Base-by-base conservation (phyloP, 805 yeast genomes). In the Saccharomyces eubayanus region DNA sequence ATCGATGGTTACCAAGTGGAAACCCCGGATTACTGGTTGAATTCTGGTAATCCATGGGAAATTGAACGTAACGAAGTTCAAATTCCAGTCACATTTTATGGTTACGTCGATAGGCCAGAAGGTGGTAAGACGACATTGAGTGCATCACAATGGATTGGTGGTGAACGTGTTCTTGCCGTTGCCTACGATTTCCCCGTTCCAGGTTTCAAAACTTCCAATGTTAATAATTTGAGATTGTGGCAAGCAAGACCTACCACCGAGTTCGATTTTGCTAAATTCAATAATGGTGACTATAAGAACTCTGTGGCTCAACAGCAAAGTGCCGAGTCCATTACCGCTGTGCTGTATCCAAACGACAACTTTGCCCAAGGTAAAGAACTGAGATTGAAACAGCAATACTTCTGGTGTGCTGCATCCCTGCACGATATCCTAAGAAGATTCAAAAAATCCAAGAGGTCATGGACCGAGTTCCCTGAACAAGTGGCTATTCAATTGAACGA, bases 371-470 rank as follows among this genome's bases (percentile, higher is more conserved):
- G 97, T 63, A 90, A 91, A 72, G 96, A 89, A 69, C 78, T 90
- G 66, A 82, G 97, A 68, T 80, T 90, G 71, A 91, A 91, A 72
- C 97, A 90, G 75, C 97, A 90, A 72, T 91, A 89, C 72, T 91
- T 90, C 74, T 90, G 97, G 97, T 96, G 91, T 51, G 84, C 96
- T 51, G 97, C 97, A 31, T 88, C 96, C 14, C 78, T 91, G 61
- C 89, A 87, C 64, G 97, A 90, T 70, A 90, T 90, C 61, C 82
- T 90, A 46, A 84, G 97, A 68, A 81, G 97, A 65, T 90, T 87
- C 74, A 85, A 89, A 71, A 91, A 91, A 74, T 70, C 83, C 52
- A 79, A 79, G 62, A 77, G 82, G 62, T 80, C 89, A 48, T 90
- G 96, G 96, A 65, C 77, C 36, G 89, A 86, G 67, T 87, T 90